Percentiles rank a stretch among this genome's conserved stretches.
These are phyloP conservation scores for Pseudonitzschia pungens DNA, from an alignment of 108 stramenopile genomes.

Conservation along the genomic window DNA sequence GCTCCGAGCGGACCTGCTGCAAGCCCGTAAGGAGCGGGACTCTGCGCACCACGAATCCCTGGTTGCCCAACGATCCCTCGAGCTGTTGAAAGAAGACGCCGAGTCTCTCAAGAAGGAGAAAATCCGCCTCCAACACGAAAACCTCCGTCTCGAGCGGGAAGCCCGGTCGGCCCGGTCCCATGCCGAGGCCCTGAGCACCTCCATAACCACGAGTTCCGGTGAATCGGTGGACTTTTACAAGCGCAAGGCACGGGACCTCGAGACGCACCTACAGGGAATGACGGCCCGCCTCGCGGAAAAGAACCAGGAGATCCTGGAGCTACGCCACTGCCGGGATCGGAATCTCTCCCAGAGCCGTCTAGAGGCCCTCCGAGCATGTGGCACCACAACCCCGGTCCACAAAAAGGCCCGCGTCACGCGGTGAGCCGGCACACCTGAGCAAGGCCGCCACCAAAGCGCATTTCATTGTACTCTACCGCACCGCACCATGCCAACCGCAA, in stretches of 20 bases:
- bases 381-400: not conserved
- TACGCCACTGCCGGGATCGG: slow-evolving; percentile 38
- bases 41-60: slow-evolving; percentile 34
- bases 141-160: slow-evolving; percentile 67
- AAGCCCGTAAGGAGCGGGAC: slow-evolving; percentile 47
- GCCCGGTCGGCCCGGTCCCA: slow-evolving; percentile 52
- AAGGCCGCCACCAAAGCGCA: too few relatives aligned
- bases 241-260: slow-evolving; percentile 50
- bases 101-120: slow-evolving; percentile 49
- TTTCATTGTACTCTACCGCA: too few relatives aligned
- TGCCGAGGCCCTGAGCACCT: slow-evolving; percentile 24
- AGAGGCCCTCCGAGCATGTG: not conserved
- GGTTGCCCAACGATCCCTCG: slow-evolving; percentile 37
- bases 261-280: slow-evolving; percentile 25
- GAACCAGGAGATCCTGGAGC: slow-evolving; percentile 38
- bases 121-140: slow-evolving; percentile 50
- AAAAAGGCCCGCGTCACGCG: not conserved
- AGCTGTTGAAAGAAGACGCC: slow-evolving; percentile 51
- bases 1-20: slow-evolving; percentile 51
- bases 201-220: not conserved
- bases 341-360: slow-evolving; percentile 39
- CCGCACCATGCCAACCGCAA: too few relatives aligned
- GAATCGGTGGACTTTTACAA: slow-evolving; percentile 57
- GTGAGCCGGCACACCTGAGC: too few relatives aligned
- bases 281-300: slow-evolving; percentile 37